phyloP scores from a whole-genome alignment of 1,139 yeast genomes.

The Suhomyces bolitotheri region DNA sequence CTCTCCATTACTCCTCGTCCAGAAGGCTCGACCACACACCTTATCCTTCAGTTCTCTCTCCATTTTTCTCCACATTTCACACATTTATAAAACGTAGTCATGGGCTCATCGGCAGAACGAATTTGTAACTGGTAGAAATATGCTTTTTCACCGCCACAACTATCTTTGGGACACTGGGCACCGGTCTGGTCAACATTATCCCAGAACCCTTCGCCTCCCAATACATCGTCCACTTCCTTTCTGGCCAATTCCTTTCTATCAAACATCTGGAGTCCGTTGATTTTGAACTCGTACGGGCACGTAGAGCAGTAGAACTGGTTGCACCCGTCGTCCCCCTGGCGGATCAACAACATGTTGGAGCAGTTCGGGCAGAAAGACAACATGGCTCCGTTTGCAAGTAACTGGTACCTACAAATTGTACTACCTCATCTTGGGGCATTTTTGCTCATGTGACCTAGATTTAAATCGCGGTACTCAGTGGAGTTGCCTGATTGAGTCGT shows the following conservation, averaged over 20 bases:
- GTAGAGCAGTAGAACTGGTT: conserved; percentile 80
- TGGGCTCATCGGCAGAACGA: conserved; percentile 88
- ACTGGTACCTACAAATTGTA: too few relatives aligned
- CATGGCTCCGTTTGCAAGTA: conserved; percentile 45
- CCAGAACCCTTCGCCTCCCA: conserved; percentile 98
- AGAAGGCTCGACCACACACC: too few relatives aligned
- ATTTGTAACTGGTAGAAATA: conserved; percentile 96
- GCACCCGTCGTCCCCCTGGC: conserved; percentile 43
- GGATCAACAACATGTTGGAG: conserved; percentile 75
- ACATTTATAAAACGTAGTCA: conserved; percentile 96
- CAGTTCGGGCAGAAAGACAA: conserved; percentile 93
- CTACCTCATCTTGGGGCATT: too few relatives aligned
- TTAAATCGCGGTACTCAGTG: too few relatives aligned
- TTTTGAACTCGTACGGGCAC: conserved; percentile 92
- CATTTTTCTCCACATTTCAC: conserved; percentile 91
- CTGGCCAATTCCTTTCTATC: conserved; percentile 81
- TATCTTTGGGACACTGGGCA: conserved; percentile 85
- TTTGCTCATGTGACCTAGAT: too few relatives aligned
- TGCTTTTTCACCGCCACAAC: conserved; percentile 88
- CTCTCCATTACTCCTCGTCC: too few relatives aligned
- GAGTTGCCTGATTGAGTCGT: too few relatives aligned
- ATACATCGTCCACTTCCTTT: conserved; percentile 92
- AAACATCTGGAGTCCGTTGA: conserved; percentile 76
- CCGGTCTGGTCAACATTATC: conserved; percentile 92
- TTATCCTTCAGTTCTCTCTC: conserved; percentile 90